These are phyloP conservation scores for Noccaea caerulescens DNA, from an alignment of 345 rosid genomes.

Conservation along the genomic window DNA sequence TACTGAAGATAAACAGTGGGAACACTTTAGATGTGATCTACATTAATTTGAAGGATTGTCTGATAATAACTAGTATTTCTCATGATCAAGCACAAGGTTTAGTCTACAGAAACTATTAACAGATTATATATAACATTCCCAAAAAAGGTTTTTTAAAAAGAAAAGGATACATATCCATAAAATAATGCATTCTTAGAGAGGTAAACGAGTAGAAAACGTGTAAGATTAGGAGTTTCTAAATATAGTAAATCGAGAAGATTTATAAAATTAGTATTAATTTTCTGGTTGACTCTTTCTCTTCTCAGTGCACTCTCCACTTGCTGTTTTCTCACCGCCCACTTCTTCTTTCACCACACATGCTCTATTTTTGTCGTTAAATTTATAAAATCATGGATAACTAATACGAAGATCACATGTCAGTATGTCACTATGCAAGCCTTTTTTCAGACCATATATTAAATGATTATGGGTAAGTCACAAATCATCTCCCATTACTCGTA, in stretches of 20 bases:
- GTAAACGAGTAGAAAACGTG: constrained; percentile 38
- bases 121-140: constrained; percentile 2
- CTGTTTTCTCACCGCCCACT: constrained; percentile 42
- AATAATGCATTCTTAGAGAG: constrained; percentile 9
- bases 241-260: constrained; percentile 8
- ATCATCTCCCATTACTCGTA: constrained; percentile 26
- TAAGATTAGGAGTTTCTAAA: constrained; percentile 30
- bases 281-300: constrained; percentile 38
- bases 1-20: constrained; percentile 7
- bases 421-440: constrained; percentile 26
- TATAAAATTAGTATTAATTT: background rate
- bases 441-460: constrained; percentile 8
- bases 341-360: constrained; percentile 36
- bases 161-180: background rate
- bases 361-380: constrained; percentile 16
- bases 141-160: background rate
- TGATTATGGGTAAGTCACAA: constrained; percentile 28
- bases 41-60: background rate
- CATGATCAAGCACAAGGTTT: background rate
- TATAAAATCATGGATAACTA: constrained; percentile 13
- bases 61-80: constrained; percentile 8
- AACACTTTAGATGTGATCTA: background rate
- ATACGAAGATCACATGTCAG: constrained; percentile 34
- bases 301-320: constrained; percentile 46
- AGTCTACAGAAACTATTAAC: background rate